Conservation (phyloP, 352 stramenopile genomes). For the Aphanomyces invadans region DNA sequence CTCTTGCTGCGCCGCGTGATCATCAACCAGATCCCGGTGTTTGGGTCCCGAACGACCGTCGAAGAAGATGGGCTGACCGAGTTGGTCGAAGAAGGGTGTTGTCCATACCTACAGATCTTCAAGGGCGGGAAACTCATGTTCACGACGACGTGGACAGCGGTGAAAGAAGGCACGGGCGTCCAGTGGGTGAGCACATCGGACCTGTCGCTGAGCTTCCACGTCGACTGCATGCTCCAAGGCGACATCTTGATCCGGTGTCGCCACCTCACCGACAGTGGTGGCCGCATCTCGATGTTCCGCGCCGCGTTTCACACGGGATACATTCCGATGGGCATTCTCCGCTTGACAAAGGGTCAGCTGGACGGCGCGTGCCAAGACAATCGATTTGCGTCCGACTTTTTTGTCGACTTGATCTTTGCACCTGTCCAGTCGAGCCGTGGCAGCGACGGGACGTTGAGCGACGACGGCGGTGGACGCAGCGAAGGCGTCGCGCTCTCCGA, state of each 20-base stretch:
- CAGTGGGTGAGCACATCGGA: slow-evolving; percentile 87
- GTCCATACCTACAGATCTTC: slow-evolving; percentile 97
- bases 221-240: slow-evolving; percentile 95
- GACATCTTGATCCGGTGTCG: slow-evolving; percentile 95
- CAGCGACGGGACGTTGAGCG: too few relatives aligned
- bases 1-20: slow-evolving; percentile 93
- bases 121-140: slow-evolving; percentile 95
- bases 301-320: slow-evolving; percentile 98
- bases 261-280: slow-evolving; percentile 84
- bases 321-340: slow-evolving; percentile 91
- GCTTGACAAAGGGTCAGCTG: slow-evolving; percentile 40
- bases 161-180: slow-evolving; percentile 79
- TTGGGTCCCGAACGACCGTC: slow-evolving; percentile 56
- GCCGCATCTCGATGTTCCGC: slow-evolving; percentile 95
- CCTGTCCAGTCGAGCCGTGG: too few relatives aligned
- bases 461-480: slow-evolving; percentile 30
- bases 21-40: slow-evolving; percentile 91
- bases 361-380: slow-evolving; percentile 92
- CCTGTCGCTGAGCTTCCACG: slow-evolving; percentile 89
- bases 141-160: slow-evolving; percentile 87
- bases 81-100: slow-evolving; percentile 85
- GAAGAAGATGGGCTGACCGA: slow-evolving; percentile 50
- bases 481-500: slow-evolving; percentile 70
- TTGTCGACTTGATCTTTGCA: slow-evolving; percentile 95
- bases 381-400: slow-evolving; percentile 93